A percentile compares a stretch with the other conserved stretches of the same genome.
phyloP scores from a whole-genome alignment of 805 yeast genomes.

The Schwanniomyces pseudopolymorphus region DNA sequence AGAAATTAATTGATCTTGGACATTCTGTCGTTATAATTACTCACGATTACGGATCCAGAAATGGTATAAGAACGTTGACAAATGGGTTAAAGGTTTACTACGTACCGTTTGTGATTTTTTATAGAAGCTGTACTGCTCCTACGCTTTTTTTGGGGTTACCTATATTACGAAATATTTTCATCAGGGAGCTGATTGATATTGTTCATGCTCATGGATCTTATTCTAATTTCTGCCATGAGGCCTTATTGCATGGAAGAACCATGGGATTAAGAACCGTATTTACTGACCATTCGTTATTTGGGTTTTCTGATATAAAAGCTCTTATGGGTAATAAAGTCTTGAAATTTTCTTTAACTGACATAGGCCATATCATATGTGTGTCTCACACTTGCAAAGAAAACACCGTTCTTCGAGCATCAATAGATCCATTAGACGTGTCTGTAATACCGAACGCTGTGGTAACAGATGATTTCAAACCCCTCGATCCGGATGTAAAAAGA shows the following conservation, averaged over 20 bases:
- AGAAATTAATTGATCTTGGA: conserved; percentile 73
- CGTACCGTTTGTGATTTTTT: conserved; percentile 77
- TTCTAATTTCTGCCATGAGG: conserved; percentile 84
- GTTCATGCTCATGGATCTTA: conserved; percentile 96
- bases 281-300: conserved; percentile 95
- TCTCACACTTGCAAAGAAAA: conserved; percentile 96
- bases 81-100: conserved; percentile 93
- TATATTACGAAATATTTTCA: conserved; percentile 74
- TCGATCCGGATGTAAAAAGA: conserved; percentile 12
- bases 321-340: conserved; percentile 84
- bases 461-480: conserved; percentile 68
- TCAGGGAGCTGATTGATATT: conserved; percentile 82
- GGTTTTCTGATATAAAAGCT: conserved; percentile 82
- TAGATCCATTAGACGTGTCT: conserved; percentile 74
- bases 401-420: conserved; percentile 81
- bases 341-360: conserved; percentile 79
- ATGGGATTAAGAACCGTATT: conserved; percentile 92
- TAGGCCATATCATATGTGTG: conserved; percentile 94
- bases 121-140: conserved; percentile 84
- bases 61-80: conserved; percentile 79
- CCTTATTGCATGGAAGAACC: conserved; percentile 84
- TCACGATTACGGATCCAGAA: conserved; percentile 80
- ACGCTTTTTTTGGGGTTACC: conserved; percentile 89
- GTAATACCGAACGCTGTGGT: conserved; percentile 97
- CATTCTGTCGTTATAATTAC: conserved; percentile 86